A percentile compares a stretch with the other conserved stretches of the same genome.
Evolutionary conservation across 2,329 filamentous ascomycete genomes (phyloP).

Genomic region (Cercospora zeae-maydis): DNA sequence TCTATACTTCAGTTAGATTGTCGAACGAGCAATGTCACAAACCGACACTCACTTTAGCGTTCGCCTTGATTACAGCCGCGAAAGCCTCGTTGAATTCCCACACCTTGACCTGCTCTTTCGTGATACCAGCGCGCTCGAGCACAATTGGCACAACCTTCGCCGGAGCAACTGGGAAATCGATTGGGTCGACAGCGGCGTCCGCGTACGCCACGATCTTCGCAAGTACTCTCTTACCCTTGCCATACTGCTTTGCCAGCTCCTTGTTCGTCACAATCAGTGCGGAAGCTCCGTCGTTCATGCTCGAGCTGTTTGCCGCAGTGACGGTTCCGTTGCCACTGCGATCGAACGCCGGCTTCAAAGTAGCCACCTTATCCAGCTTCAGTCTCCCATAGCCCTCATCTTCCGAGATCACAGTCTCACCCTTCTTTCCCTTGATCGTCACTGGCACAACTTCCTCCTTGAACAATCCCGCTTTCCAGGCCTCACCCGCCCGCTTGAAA

Average conservation of each 20-base stretch:
- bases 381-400: constrained; percentile 89
- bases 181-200: constrained; percentile 83
- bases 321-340: constrained; percentile 82
- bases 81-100: constrained; percentile 99
- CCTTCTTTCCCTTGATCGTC: constrained; percentile 78
- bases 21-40: not conserved
- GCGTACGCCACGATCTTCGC: constrained; percentile 81
- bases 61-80: constrained; percentile 89
- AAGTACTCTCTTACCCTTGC: constrained; percentile 72
- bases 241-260: constrained; percentile 75
- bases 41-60: constrained; percentile 64
- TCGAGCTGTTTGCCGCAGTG: constrained; percentile 90
- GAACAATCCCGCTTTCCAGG: constrained; percentile 80
- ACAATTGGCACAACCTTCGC: constrained; percentile 89
- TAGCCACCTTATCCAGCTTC: constrained; percentile 80
- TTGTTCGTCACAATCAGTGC: constrained; percentile 82
- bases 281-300: constrained; percentile 89
- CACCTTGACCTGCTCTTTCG: constrained; percentile 82
- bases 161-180: constrained; percentile 93
- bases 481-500: constrained; percentile 84
- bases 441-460: constrained; percentile 87
- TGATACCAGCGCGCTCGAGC: constrained; percentile 82
- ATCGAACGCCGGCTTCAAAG: constrained; percentile 86
- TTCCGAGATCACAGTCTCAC: constrained; percentile 70
- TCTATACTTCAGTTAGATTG: constrained; percentile 46